These are phyloP conservation scores for Nothopassalora personata DNA, from an alignment of 2,329 filamentous ascomycete genomes.

Conservation along the genomic window DNA sequence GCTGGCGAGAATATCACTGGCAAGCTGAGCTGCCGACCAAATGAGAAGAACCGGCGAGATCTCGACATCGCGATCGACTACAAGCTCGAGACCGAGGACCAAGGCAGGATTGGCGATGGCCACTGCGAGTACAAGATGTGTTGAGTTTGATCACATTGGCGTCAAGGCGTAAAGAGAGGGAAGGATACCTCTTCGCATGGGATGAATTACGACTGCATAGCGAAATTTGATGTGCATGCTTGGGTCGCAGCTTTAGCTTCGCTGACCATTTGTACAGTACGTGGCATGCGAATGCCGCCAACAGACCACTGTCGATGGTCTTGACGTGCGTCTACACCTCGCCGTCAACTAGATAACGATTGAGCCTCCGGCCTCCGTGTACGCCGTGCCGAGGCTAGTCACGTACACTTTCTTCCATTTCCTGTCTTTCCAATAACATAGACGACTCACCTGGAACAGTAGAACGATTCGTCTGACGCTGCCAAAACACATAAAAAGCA, in stretches of 20 bases:
- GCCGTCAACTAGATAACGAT: background rate
- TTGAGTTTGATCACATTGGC: slow-evolving; percentile 23
- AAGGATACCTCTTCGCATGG: slow-evolving; percentile 10
- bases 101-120: slow-evolving; percentile 62
- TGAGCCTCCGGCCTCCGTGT: background rate
- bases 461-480: too few relatives aligned
- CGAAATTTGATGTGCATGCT: background rate
- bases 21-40: slow-evolving; percentile 75
- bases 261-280: slow-evolving; percentile 30
- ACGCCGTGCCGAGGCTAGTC: background rate
- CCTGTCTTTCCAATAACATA: background rate
- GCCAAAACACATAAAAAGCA: background rate
- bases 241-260: slow-evolving; percentile 37
- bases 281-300: background rate
- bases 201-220: slow-evolving; percentile 16
- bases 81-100: slow-evolving; percentile 70
- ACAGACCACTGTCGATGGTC: background rate
- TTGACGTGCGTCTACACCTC: background rate
- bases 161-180: slow-evolving; percentile 9
- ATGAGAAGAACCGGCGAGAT: slow-evolving; percentile 89
- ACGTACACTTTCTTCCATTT: background rate
- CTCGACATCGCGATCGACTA: slow-evolving; percentile 87
- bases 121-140: slow-evolving; percentile 72
- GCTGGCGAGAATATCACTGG: slow-evolving; percentile 75
- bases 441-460: background rate